Evolutionary conservation across 1,139 yeast genomes (phyloP).

Genomic region (Meyerozyma guilliermondii): DNA sequence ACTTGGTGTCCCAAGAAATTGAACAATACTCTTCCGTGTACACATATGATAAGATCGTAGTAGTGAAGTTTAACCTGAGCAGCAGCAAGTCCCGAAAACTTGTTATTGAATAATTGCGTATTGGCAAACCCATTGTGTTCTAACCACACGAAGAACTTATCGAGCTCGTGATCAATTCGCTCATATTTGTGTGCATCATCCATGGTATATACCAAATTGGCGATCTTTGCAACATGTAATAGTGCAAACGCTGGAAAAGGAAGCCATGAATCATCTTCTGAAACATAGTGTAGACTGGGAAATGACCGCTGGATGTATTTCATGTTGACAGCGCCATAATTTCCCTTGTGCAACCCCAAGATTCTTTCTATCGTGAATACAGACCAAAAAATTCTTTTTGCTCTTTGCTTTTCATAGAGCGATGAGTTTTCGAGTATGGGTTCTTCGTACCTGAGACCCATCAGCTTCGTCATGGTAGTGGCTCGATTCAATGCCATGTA

Average conservation of each 20-base stretch:
- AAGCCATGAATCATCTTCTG: constrained; percentile 50
- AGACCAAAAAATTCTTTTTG: constrained; percentile 53
- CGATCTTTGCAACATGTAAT: constrained; percentile 38
- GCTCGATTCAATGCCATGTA: constrained; percentile 54
- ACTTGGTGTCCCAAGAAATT: constrained; percentile 30
- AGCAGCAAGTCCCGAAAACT: constrained; percentile 21
- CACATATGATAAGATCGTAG: constrained; percentile 33
- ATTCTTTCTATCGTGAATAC: constrained; percentile 53
- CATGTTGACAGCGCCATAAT: constrained; percentile 40
- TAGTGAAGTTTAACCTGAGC: constrained; percentile 39
- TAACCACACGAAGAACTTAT: constrained; percentile 28
- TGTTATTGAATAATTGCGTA: constrained; percentile 24
- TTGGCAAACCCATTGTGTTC: constrained; percentile 32
- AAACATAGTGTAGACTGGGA: constrained; percentile 29
- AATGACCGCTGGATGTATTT: constrained; percentile 26
- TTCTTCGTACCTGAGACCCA: constrained; percentile 42
- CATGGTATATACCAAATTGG: constrained; percentile 32
- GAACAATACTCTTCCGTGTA: constrained; percentile 35
- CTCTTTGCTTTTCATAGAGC: constrained; percentile 46
- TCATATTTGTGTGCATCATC: constrained; percentile 30
- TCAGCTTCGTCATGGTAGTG: constrained; percentile 47
- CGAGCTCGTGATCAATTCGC: constrained; percentile 30
- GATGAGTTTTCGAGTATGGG: constrained; percentile 20
- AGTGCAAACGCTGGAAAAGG: constrained; percentile 47
- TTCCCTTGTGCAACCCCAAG: constrained; percentile 52